Evolutionary conservation across 805 yeast species (phyloP).

Genomic region (Zygoascus bituminiphila): DNA sequence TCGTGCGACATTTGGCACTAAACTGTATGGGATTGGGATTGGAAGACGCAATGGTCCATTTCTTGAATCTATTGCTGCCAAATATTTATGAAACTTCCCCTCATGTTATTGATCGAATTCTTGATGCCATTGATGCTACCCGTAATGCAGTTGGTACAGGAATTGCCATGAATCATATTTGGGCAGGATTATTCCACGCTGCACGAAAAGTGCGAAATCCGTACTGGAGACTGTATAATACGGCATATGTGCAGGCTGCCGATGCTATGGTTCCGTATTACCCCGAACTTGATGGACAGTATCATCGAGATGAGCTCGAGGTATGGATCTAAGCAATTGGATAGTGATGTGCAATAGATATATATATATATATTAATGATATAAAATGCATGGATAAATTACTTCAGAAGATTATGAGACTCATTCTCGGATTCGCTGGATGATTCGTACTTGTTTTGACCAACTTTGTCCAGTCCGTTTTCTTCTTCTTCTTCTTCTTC

Average conservation of each 20-base stretch:
- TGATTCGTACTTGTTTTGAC: constrained; percentile 2
- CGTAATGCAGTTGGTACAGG: constrained; percentile 73
- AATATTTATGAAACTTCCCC: constrained; percentile 92
- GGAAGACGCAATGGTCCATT: constrained; percentile 79
- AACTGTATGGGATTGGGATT: constrained; percentile 67
- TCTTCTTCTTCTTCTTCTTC: constrained; percentile 10
- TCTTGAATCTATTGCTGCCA: constrained; percentile 74
- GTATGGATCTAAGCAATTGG: constrained; percentile 33
- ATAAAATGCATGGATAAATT: neutral
- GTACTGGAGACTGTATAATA: constrained; percentile 79
- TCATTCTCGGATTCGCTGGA: neutral
- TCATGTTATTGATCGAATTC: constrained; percentile 76
- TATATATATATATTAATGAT: constrained; percentile 1
- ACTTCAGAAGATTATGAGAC: neutral
- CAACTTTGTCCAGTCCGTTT: constrained; percentile 4
- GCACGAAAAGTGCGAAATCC: constrained; percentile 78
- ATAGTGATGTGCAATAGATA: too few species aligned
- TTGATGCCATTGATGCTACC: constrained; percentile 72
- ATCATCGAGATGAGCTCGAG: constrained; percentile 46
- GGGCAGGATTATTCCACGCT: constrained; percentile 91
- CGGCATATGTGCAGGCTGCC: constrained; percentile 60
- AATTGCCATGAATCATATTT: constrained; percentile 57
- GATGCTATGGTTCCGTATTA: constrained; percentile 78
- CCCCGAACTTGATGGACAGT: constrained; percentile 38
- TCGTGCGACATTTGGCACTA: constrained; percentile 71